Percentiles rank a stretch among this genome's conserved stretches.
Evolutionary conservation across 2,329 filamentous ascomycete species (phyloP).

Genomic region (Apiospora sp.): DNA sequence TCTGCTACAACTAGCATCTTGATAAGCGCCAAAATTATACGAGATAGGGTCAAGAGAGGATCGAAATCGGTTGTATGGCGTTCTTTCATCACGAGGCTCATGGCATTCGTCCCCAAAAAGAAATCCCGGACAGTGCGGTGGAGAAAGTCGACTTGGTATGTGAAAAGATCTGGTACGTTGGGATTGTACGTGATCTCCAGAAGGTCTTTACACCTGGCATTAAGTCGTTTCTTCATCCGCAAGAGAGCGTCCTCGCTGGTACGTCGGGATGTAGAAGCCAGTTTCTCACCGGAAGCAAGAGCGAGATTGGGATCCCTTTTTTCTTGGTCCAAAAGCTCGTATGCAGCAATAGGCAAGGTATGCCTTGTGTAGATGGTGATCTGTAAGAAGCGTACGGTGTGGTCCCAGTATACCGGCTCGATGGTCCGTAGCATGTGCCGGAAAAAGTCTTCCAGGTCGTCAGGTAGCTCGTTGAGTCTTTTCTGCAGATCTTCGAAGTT

Average conservation of each 20-base stretch:
- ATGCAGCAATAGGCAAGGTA: background rate
- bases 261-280: background rate
- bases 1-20: background rate
- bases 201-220: background rate
- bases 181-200: background rate
- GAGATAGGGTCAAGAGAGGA: background rate
- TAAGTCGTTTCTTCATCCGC: background rate
- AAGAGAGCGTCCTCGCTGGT: background rate
- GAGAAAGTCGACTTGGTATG: background rate
- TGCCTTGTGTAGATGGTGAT: background rate
- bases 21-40: background rate
- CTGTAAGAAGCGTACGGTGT: background rate
- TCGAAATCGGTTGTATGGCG: background rate
- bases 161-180: background rate
- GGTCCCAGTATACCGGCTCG: background rate
- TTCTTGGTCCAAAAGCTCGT: background rate
- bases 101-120: background rate
- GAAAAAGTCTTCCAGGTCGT: background rate
- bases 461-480: background rate
- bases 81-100: background rate
- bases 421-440: background rate
- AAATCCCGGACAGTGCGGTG: background rate
- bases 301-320: background rate
- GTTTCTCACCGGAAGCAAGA: background rate
- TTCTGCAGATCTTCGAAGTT: background rate